A percentile compares a stretch with the other conserved stretches of the same genome.
phyloP scores from a whole-genome alignment of 768 basidiomycete genomes.

The Obba rivulosa region DNA sequence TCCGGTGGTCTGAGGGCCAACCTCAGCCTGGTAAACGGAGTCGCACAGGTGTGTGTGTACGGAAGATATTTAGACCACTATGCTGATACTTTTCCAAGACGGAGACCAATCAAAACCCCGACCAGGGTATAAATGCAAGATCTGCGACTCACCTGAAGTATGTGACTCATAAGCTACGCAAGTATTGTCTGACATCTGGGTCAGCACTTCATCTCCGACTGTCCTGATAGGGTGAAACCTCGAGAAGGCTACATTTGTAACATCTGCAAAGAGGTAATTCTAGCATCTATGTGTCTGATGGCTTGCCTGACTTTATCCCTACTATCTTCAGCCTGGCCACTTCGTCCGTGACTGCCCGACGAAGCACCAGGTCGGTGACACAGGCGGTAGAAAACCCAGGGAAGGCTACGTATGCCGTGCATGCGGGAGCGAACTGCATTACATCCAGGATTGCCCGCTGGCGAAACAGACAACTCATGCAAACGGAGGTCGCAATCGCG shows the following conservation, averaged over 20 bases:
- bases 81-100: slow-evolving; percentile 6
- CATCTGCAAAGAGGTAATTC: slow-evolving; percentile 65
- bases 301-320: slow-evolving; percentile 3
- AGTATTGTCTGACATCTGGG: background rate
- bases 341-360: slow-evolving; percentile 88
- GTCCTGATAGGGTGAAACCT: slow-evolving; percentile 70
- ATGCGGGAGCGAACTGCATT: slow-evolving; percentile 84
- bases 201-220: slow-evolving; percentile 73
- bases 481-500: slow-evolving; percentile 31
- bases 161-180: slow-evolving; percentile 11
- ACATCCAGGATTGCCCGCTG: slow-evolving; percentile 80
- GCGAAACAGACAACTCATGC: slow-evolving; percentile 46
- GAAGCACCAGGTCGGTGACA: slow-evolving; percentile 71
- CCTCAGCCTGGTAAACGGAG: slow-evolving; percentile 49
- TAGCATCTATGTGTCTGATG: background rate
- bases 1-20: slow-evolving; percentile 60
- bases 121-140: slow-evolving; percentile 68
- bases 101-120: slow-evolving; percentile 56
- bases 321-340: slow-evolving; percentile 62
- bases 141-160: slow-evolving; percentile 75
- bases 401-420: slow-evolving; percentile 88
- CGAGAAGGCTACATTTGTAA: slow-evolving; percentile 86
- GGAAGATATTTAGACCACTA: background rate
- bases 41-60: slow-evolving; percentile 41
- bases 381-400: slow-evolving; percentile 76